Conservation (phyloP, 2,329 filamentous ascomycete genomes). For the Coniochaeta ligniaria region DNA sequence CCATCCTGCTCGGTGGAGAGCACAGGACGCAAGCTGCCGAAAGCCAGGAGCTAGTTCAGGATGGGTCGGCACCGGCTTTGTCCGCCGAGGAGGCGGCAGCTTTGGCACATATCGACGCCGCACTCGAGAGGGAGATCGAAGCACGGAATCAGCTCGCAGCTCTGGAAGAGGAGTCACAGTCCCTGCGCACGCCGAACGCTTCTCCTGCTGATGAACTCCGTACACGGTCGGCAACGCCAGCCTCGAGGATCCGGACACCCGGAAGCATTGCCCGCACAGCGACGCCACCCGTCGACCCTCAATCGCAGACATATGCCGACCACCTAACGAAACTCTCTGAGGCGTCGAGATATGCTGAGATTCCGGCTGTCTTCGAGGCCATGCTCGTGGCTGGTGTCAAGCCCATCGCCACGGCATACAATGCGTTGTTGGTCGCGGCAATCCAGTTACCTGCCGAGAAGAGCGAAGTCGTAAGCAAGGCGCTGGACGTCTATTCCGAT, state of each 20-base stretch:
- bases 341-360: slow-evolving; percentile 71
- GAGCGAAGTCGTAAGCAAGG: slow-evolving; percentile 81
- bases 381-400: slow-evolving; percentile 78
- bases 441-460: slow-evolving; percentile 74
- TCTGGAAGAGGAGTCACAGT: slow-evolving; percentile 35
- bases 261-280: slow-evolving; percentile 45
- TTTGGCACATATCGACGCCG: slow-evolving; percentile 77
- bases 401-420: slow-evolving; percentile 83
- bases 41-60: slow-evolving; percentile 16
- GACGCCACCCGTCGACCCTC: slow-evolving; percentile 54
- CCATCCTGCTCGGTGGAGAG: slow-evolving; percentile 41
- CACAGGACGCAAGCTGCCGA: slow-evolving; percentile 27
- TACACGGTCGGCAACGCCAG: slow-evolving; percentile 33
- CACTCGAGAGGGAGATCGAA: slow-evolving; percentile 71
- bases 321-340: slow-evolving; percentile 70
- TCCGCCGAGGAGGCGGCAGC: slow-evolving; percentile 21
- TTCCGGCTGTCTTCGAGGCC: slow-evolving; percentile 83
- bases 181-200: slow-evolving; percentile 25
- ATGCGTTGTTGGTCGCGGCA: slow-evolving; percentile 77
- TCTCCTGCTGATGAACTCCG: slow-evolving; percentile 29
- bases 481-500: slow-evolving; percentile 89
- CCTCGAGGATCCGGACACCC: slow-evolving; percentile 34
- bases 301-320: slow-evolving; percentile 66
- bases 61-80: slow-evolving; percentile 10
- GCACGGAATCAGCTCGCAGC: slow-evolving; percentile 38